Evolutionary conservation across 345 rosid genomes (phyloP).

Genomic region (Hibiscus syriacus): DNA sequence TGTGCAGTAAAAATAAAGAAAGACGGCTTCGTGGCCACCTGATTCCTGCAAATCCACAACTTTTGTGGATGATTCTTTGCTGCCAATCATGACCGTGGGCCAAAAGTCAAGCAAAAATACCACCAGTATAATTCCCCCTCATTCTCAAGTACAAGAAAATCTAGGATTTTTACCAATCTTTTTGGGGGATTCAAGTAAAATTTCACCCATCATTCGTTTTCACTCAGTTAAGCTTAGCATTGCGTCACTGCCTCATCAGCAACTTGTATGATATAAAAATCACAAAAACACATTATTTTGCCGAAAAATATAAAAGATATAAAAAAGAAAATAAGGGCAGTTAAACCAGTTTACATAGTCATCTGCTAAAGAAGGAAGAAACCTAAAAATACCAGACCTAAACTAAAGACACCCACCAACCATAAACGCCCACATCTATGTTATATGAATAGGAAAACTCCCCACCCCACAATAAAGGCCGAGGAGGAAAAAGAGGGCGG

Average conservation of each 20-base stretch:
- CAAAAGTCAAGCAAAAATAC: not conserved
- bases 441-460: slow-evolving; percentile 18
- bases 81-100: slow-evolving; percentile 7
- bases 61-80: too few relatives aligned
- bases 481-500: not conserved
- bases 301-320: slow-evolving; percentile 10
- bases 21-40: too few relatives aligned
- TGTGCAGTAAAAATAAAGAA: too few relatives aligned
- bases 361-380: slow-evolving; percentile 25
- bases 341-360: slow-evolving; percentile 25
- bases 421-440: slow-evolving; percentile 19
- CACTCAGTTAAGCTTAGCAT: not conserved
- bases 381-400: slow-evolving; percentile 14
- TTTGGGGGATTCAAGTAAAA: slow-evolving; percentile 6
- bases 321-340: slow-evolving; percentile 26
- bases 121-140: not conserved
- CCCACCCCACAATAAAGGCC: not conserved
- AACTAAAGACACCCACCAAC: slow-evolving; percentile 17
- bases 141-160: slow-evolving; percentile 13
- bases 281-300: slow-evolving; percentile 9
- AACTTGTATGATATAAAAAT: not conserved
- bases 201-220: slow-evolving; percentile 4
- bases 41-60: too few relatives aligned
- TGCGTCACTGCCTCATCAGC: slow-evolving; percentile 3
- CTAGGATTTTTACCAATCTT: not conserved